Base-by-base conservation (phyloP, 768 basidiomycete genomes). In the Hypholoma fasciculare region DNA sequence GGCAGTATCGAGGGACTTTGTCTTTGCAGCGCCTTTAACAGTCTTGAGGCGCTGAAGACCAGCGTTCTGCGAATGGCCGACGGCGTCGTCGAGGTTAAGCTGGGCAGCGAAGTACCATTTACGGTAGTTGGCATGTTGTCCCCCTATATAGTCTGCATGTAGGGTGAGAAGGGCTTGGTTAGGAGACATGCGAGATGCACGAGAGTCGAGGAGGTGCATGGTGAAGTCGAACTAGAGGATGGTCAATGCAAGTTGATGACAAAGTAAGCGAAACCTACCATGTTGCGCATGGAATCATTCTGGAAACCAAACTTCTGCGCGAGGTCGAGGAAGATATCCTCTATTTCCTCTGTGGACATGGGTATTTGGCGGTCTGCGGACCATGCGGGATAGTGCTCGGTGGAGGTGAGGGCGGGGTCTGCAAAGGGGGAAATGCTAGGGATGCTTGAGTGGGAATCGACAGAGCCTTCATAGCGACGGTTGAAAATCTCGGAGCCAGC, bases 31-130 rank as follows among this genome's bases (percentile, higher is more conserved):
- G 47, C 83, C 82, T 62, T 92, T 91, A 64, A 95, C 89, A 49
- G 88, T 90, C 69, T 89, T 90, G 49, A 96, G 84, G 17, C 95
- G 90, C 58, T 93, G 88, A 23, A 97, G 82, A 61, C 95, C 95
- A 12, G 94, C 93, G 73, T 98, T 97, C 69, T 96, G 91, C 8
- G 89, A 86, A 64, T 94, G 90, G 49, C 97, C 97, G 58, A 98
- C 95, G 27, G 96, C 96, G 67, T 99, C 97, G 76, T 99, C 97
- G 57, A 99, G 89, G 72, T 98, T 96, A 72, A 99, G 90, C 71
- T 99, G 97, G 12, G 96, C 95, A 38, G 97, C 97, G 72, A 98
- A 99, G 72, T 99, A 99, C 97, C 97, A 98, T 75, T 98, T 98
- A 72, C 97, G 91, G 74, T 98, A 98, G 78, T 98, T 98, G 65